Base-by-base conservation (phyloP, 2,329 filamentous ascomycete species). In the Sporothrix schenckii region DNA sequence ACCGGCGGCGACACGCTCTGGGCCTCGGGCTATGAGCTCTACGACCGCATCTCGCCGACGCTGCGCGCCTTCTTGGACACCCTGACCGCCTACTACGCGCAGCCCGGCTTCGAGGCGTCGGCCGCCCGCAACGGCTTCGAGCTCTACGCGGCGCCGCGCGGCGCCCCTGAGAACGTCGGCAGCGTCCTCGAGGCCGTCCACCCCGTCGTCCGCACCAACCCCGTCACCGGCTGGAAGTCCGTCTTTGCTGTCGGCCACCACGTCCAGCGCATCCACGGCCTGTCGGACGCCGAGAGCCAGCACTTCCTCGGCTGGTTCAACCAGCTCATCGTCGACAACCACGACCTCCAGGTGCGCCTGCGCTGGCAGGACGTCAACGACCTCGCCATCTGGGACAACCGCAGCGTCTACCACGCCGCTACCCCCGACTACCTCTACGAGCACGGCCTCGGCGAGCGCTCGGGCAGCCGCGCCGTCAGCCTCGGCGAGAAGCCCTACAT, bases 11-110 rank as follows among this genome's bases (percentile, higher is more conserved):
- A 86, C 77, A 90, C 89, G 0, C 83, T 91, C 6, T 91, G 88
- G 88, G 89, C 88, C 0, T 89, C 87, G 0, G 88, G 87, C 0
- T 90, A 90, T 75, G 88, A 91, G 74, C 78, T 90, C 14, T 91
- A 89, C 75, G 88, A 91, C 75, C 84, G 87, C 39, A 81, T 91
- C 71, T 88, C 85, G 4, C 79, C 81, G 2, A 80, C 85, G 0
- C 85, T 72, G 21, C 66, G 69, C 21, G 11, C 19, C 2, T 89
- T 90, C 77, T 81, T 90, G 39, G 87, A 90, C 69, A 77, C 78
- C 0, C 78, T 90, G 9, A 89, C 86, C 0, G 88, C 83, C 3
- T 87, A 84, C 0, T 84, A 83, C 72, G 82, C 82, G 0, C 81
- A 85, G 74, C 84, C 85, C 0, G 76, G 78, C 1, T 89, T 88